A percentile compares a stretch with the other conserved stretches of the same genome.
phyloP scores from a whole-genome alignment of 345 rosid species.

The Cardamine resedifolia region DNA sequence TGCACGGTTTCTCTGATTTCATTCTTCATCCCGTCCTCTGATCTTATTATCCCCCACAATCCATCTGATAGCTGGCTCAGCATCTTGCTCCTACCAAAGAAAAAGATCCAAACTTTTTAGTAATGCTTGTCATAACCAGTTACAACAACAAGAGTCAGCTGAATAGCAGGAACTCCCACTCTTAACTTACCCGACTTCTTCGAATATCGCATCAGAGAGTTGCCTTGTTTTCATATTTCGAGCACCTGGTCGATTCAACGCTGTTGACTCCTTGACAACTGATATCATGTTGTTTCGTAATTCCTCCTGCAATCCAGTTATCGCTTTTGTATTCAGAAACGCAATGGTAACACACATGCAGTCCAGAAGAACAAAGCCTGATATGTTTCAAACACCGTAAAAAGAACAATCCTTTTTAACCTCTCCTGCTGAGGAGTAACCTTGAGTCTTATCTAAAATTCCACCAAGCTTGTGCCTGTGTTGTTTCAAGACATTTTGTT shows the following conservation, averaged over 20 bases:
- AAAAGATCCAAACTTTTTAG: background rate
- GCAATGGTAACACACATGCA: background rate
- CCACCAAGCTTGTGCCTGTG: too few species aligned
- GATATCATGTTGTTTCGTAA: conserved; percentile 63
- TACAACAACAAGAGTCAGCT: background rate
- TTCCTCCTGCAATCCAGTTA: conserved; percentile 58
- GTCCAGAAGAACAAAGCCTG: background rate
- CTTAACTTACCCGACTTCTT: conserved; percentile 72
- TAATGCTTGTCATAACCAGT: conserved; percentile 4
- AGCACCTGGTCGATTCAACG: conserved; percentile 55
- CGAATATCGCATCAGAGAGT: conserved; percentile 80
- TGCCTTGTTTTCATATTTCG: conserved; percentile 83
- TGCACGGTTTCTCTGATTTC: conserved; percentile 81
- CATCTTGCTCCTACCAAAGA: conserved; percentile 53
- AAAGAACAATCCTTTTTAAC: conserved; percentile 4
- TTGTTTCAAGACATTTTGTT: background rate
- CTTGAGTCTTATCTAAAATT: background rate
- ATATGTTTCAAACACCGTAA: background rate
- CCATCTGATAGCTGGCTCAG: conserved; percentile 70
- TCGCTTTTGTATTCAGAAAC: background rate
- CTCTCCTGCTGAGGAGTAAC: background rate
- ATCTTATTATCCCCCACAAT: conserved; percentile 82
- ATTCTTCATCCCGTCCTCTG: conserved; percentile 68
- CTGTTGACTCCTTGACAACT: conserved; percentile 70
- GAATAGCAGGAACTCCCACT: background rate